Evolutionary conservation across 495 filamentous ascomycete species (phyloP).

Genomic region (Neurospora sp.): DNA sequence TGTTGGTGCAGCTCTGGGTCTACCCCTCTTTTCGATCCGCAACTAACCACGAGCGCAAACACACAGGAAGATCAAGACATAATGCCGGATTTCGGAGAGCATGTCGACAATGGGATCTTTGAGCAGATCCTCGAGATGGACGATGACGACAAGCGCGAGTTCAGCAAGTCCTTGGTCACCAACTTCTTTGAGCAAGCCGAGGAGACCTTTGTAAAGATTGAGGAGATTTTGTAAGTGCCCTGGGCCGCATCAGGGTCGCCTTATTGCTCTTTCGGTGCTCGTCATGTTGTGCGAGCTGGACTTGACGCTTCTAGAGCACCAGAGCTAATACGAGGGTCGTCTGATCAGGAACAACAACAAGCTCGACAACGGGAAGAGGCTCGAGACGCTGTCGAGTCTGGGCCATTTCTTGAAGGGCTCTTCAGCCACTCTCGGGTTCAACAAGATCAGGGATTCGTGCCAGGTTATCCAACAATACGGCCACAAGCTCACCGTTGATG

Average conservation of each 20-base stretch:
- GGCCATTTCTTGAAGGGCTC: constrained; percentile 98
- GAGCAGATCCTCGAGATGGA: constrained; percentile 97
- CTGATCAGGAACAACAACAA: constrained; percentile 39
- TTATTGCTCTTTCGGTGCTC: not conserved
- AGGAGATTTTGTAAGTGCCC: constrained; percentile 61
- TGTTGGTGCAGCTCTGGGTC: constrained; percentile 1
- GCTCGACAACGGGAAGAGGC: constrained; percentile 31
- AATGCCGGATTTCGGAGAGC: constrained; percentile 47
- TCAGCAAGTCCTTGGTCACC: constrained; percentile 73
- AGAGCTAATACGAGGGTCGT: constrained; percentile 8
- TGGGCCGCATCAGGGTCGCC: not conserved
- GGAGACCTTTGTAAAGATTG: constrained; percentile 79
- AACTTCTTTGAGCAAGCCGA: constrained; percentile 91
- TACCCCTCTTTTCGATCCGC: not conserved
- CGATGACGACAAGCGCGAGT: constrained; percentile 70
- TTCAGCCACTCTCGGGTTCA: constrained; percentile 90
- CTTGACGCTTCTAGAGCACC: not conserved
- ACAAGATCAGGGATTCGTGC: constrained; percentile 84
- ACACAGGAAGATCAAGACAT: constrained; percentile 16
- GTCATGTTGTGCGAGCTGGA: not conserved
- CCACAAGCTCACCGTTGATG: constrained; percentile 64
- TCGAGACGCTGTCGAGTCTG: constrained; percentile 63
- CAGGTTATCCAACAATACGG: constrained; percentile 96
- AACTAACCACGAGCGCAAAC: constrained; percentile 3
- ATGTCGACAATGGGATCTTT: constrained; percentile 71